Conservation (phyloP, 2,329 filamentous ascomycete genomes). For the Pleoardoris graminearum region DNA sequence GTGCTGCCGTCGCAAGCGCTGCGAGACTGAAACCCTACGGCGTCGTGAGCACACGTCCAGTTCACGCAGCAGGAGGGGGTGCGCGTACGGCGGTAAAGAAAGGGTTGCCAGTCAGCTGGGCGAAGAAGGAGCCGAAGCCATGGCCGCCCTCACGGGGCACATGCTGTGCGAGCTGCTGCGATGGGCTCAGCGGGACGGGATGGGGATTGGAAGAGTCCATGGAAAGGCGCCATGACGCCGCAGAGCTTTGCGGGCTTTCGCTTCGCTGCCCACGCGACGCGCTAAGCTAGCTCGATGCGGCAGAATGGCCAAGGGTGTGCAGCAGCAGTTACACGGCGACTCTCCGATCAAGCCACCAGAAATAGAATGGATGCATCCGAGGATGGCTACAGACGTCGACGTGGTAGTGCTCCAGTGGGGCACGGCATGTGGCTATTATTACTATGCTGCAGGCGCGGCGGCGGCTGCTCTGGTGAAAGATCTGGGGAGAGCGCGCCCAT, state of each 20-base stretch:
- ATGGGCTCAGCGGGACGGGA: conserved; percentile 28
- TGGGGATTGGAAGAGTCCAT: conserved; percentile 44
- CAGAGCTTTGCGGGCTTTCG: conserved; percentile 9
- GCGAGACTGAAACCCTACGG: conserved; percentile 82
- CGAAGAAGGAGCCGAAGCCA: conserved; percentile 47
- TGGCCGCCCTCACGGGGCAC: conserved; percentile 31
- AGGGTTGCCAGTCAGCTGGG: conserved; percentile 54
- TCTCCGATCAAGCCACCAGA: not conserved
- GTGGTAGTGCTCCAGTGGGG: not conserved
- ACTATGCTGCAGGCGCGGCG: conserved; percentile 4
- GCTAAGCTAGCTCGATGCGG: conserved; percentile 15
- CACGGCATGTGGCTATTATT: not conserved
- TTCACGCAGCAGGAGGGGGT: conserved; percentile 47
- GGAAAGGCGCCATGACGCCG: conserved; percentile 9
- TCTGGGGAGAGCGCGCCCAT: conserved; percentile 9
- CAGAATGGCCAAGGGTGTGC: conserved; percentile 9
- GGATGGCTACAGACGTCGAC: not conserved
- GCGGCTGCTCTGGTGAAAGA: conserved; percentile 1
- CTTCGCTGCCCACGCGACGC: conserved; percentile 8
- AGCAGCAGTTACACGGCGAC: conserved; percentile 1
- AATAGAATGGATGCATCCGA: not conserved
- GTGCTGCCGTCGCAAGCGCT: conserved; percentile 78
- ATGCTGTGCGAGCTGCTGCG: conserved; percentile 45
- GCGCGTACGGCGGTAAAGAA: conserved; percentile 59
- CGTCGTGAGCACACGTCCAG: conserved; percentile 35